Percentiles rank a stretch among this genome's conserved stretches.
These are phyloP conservation scores for Simplicillium sp. DNA, from an alignment of 2,329 filamentous ascomycete genomes.

Conservation along the genomic window DNA sequence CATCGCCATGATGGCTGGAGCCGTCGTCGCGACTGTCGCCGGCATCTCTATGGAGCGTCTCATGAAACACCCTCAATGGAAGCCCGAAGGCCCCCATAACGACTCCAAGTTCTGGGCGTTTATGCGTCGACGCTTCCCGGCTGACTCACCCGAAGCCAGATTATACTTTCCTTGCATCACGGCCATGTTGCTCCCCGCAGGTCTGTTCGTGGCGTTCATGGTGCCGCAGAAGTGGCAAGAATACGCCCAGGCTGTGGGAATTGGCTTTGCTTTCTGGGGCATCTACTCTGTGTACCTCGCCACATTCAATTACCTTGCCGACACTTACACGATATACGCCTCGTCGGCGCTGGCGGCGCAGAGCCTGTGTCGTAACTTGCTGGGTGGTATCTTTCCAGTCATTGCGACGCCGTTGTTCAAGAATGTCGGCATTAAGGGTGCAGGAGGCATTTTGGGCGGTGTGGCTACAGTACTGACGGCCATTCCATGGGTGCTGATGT, in stretches of 20 bases:
- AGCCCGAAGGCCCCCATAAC: conserved; percentile 11
- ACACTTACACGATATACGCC: conserved; percentile 77
- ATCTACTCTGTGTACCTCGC: conserved; percentile 83
- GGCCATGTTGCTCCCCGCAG: conserved; percentile 64
- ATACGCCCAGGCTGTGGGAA: conserved; percentile 37
- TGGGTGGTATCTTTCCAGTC: conserved; percentile 74
- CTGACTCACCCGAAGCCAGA: conserved; percentile 60
- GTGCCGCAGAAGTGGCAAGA: conserved; percentile 12
- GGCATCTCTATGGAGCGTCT: conserved; percentile 66
- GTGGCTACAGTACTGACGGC: conserved; percentile 59
- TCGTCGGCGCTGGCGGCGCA: conserved; percentile 81
- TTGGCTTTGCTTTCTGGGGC: conserved; percentile 70
- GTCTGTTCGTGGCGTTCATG: conserved; percentile 49
- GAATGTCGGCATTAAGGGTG: conserved; percentile 59
- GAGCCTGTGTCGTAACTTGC: conserved; percentile 74
- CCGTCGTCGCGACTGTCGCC: conserved; percentile 55
- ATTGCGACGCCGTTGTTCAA: conserved; percentile 66
- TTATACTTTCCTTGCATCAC: conserved; percentile 79
- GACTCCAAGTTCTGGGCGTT: conserved; percentile 31
- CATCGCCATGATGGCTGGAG: conserved; percentile 58
- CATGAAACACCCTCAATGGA: conserved; percentile 35
- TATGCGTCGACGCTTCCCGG: conserved; percentile 34
- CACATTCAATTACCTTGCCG: conserved; percentile 87
- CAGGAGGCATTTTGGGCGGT: conserved; percentile 67
- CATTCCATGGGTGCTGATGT: conserved; percentile 80